These are phyloP conservation scores for Colletotrichum sp. DNA, from an alignment of 2,329 filamentous ascomycete species.

Conservation along the genomic window DNA sequence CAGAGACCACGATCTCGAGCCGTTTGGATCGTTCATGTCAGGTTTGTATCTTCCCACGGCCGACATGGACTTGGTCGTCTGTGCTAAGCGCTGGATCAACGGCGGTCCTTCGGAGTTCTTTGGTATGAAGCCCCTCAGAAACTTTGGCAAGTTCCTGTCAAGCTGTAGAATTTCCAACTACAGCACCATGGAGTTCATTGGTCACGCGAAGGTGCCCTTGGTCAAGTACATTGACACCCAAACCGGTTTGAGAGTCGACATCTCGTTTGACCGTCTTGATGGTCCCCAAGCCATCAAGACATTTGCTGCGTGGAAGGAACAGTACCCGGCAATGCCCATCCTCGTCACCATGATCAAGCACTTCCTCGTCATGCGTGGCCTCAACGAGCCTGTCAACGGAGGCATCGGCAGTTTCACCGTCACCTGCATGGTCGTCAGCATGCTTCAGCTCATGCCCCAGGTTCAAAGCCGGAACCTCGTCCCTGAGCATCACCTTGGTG, in stretches of 20 bases:
- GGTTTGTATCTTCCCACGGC: conserved; percentile 75
- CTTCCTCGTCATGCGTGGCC: conserved; percentile 83
- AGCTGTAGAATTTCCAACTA: conserved; percentile 60
- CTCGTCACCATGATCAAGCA: conserved; percentile 92
- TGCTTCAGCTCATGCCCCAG: conserved; percentile 81
- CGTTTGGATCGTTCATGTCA: conserved; percentile 95
- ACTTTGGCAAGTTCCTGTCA: conserved; percentile 66
- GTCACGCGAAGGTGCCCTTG: conserved; percentile 83
- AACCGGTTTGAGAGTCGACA: conserved; percentile 85
- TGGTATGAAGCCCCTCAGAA: conserved; percentile 62
- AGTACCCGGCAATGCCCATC: conserved; percentile 85
- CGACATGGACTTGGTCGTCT: conserved; percentile 92
- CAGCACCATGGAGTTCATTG: conserved; percentile 70
- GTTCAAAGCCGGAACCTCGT: conserved; percentile 65
- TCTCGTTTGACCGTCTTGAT: conserved; percentile 92
- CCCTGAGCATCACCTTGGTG: conserved; percentile 73
- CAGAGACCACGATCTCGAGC: conserved; percentile 66
- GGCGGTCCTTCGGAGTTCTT: conserved; percentile 55
- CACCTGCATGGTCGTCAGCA: conserved; percentile 90
- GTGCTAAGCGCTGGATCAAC: conserved; percentile 46
- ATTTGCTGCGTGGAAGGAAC: conserved; percentile 78
- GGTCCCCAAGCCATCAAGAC: conserved; percentile 82
- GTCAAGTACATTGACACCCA: conserved; percentile 85
- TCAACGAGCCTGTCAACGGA: conserved; percentile 91
- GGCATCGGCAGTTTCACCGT: conserved; percentile 94